phyloP scores from a whole-genome alignment of 352 stramenopile genomes.

The Pythium myriotylum region DNA sequence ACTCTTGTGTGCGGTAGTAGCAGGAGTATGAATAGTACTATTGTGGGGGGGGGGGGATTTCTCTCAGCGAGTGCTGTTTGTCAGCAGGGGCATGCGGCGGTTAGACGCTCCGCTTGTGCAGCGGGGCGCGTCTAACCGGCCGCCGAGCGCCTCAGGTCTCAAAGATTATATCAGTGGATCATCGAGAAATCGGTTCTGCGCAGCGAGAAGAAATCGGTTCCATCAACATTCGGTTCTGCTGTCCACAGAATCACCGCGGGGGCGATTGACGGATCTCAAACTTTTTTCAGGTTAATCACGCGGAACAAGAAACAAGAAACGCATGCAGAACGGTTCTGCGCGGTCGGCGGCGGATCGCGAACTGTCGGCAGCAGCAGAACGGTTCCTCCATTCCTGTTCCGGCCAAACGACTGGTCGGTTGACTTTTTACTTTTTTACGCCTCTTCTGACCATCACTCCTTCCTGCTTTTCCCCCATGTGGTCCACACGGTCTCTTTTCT shows the following conservation, averaged over 20 bases:
- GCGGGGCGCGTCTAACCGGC: too few species aligned
- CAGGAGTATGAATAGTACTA: too few species aligned
- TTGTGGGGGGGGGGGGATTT: too few species aligned
- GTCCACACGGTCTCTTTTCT: constrained; percentile 10
- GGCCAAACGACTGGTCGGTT: too few species aligned
- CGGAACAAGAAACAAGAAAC: constrained; percentile 32
- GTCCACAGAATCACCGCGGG: constrained; percentile 60
- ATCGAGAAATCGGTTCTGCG: constrained; percentile 42
- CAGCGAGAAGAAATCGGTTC: constrained; percentile 17
- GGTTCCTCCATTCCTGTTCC: too few species aligned
- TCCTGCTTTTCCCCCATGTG: too few species aligned
- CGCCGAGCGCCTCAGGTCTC: constrained; percentile 56
- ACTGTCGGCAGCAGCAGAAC: too few species aligned
- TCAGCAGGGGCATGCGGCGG: constrained; percentile 41
- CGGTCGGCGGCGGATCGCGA: too few species aligned
- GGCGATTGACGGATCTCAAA: constrained; percentile 86
- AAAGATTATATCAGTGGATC: constrained; percentile 90
- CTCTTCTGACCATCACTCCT: too few species aligned
- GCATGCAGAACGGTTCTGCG: neutral
- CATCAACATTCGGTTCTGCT: constrained; percentile 68
- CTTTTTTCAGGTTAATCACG: constrained; percentile 78
- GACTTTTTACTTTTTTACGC: constrained; percentile 16
- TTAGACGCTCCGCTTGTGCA: too few species aligned
- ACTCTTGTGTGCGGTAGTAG: too few species aligned
- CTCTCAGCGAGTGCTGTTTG: constrained; percentile 66